Evolutionary conservation across 2,329 filamentous ascomycete species (phyloP), one percentile per base, ranked within the genome.

Genomic region (Alternaria arborescens): DNA sequence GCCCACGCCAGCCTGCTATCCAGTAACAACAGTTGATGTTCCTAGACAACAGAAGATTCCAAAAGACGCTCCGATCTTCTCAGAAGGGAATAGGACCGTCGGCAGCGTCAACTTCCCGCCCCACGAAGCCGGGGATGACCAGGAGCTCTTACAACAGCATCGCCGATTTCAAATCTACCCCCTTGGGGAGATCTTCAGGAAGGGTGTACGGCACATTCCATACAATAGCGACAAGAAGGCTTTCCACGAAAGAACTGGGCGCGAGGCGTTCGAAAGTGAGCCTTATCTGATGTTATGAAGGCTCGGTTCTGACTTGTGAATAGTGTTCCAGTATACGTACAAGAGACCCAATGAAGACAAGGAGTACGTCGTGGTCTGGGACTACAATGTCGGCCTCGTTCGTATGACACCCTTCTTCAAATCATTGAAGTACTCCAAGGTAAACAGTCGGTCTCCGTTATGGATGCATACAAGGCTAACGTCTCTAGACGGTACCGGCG

Each of bases 331-430:
- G 70, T 98, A 97, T 78, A 88, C 87, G 36, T 97, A 96, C 82
- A 86, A 84, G 68, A 77, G 90, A 4, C 91, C 91, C 0, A 87
- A 84, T 11, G 86, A 77, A 0, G 85, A 89, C 2, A 85, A 84
- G 64, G 83, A 86, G 53, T 94, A 91, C 76, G 87, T 87, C 1
- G 89, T 98, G 62, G 93, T 97, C 87, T 99, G 95, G 95, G 95
- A 99, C 78, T 97, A 97, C 81, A 94, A 96, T 71, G 88, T 94
- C 63, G 95, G 95, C 8, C 88, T 98, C 30, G 94, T 98, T 64
- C 89, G 94, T 63, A 96, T 97, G 79, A 97, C 94, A 2, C 91
- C 93, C 28, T 92, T 98, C 75, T 98, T 98, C 85, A 97, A 97
- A 78, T 93, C 91, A 67, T 90, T 89, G 76, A 89, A 90, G 65